Percentiles rank a stretch among this genome's conserved stretches.
Evolutionary conservation across 768 basidiomycete species (phyloP).

Genomic region (Termitomyces sp.): DNA sequence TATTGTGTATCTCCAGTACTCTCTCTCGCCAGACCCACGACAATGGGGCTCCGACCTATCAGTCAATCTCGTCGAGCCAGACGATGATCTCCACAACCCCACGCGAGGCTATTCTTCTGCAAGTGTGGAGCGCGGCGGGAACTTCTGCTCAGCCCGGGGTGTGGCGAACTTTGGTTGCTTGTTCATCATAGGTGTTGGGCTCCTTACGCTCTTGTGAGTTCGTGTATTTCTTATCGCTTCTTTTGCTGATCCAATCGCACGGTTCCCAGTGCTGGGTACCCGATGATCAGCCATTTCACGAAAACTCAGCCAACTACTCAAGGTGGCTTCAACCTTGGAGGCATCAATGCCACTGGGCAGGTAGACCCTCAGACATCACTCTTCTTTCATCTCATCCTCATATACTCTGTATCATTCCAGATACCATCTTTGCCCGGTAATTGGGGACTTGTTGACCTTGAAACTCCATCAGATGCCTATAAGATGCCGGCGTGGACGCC

Average conservation of each 20-base stretch:
- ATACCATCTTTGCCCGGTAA: conserved; percentile 55
- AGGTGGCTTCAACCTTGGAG: conserved; percentile 35
- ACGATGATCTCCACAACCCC: conserved; percentile 59
- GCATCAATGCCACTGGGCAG: conserved; percentile 64
- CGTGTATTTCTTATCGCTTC: conserved; percentile 2
- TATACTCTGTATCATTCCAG: conserved; percentile 19
- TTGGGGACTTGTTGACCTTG: conserved; percentile 47
- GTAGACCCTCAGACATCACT: conserved; percentile 18
- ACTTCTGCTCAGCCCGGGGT: conserved; percentile 46
- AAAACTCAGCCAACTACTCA: conserved; percentile 15
- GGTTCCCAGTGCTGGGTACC: conserved; percentile 28
- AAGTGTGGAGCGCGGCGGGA: conserved; percentile 16
- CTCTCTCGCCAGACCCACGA: conserved; percentile 46
- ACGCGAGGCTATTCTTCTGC: conserved; percentile 25
- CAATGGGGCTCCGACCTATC: conserved; percentile 47
- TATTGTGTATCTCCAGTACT: conserved; percentile 31
- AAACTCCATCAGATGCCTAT: conserved; percentile 51
- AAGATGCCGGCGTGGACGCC: conserved; percentile 52
- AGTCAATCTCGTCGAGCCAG: conserved; percentile 37
- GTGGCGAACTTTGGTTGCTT: conserved; percentile 60
- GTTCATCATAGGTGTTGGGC: conserved; percentile 35
- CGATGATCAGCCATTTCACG: conserved; percentile 27
- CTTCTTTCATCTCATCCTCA: background rate
- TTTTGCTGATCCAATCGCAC: background rate
- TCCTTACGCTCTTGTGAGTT: conserved; percentile 61